A percentile compares a stretch with the other conserved stretches of the same genome.
Conservation (phyloP, 2,329 filamentous ascomycete species). For the Apiospora marii region DNA sequence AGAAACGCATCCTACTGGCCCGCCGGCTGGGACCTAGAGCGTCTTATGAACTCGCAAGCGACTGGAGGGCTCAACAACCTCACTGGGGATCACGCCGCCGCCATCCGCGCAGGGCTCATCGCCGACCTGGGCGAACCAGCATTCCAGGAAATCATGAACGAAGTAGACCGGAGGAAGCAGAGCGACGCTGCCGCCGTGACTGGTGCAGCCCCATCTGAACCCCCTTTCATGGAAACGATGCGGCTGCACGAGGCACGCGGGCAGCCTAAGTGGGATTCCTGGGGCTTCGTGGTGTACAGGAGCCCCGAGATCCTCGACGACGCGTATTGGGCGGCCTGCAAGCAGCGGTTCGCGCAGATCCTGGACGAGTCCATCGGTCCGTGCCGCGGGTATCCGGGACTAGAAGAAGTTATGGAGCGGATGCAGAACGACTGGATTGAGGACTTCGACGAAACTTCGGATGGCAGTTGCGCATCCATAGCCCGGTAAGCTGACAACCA, state of each 20-base stretch:
- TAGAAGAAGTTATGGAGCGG: conserved; percentile 28
- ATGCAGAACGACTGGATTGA: conserved; percentile 32
- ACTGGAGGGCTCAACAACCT: conserved; percentile 24
- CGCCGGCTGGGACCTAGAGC: conserved; percentile 32
- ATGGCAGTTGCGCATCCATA: not conserved
- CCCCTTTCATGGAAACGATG: conserved; percentile 31
- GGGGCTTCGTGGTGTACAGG: conserved; percentile 32
- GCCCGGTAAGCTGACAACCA: not conserved
- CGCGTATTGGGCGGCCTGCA: conserved; percentile 28
- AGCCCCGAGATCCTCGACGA: conserved; percentile 29
- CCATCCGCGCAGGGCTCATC: conserved; percentile 29
- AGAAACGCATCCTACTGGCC: conserved; percentile 28
- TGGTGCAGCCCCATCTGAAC: conserved; percentile 12
- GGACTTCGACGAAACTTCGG: not conserved
- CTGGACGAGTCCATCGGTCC: conserved; percentile 24
- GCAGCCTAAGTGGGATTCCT: conserved; percentile 26
- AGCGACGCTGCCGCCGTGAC: not conserved
- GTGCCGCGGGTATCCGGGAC: conserved; percentile 26
- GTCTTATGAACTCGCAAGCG: conserved; percentile 28
- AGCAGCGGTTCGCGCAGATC: conserved; percentile 30
- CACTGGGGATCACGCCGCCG: conserved; percentile 26
- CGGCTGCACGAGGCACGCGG: conserved; percentile 27
- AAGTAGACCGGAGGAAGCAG: conserved; percentile 28
- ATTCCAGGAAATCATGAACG: conserved; percentile 30
- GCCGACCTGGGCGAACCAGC: conserved; percentile 30